Evolutionary conservation across 2,329 filamentous ascomycete species (phyloP), one percentile per base, ranked within the genome.

Genomic region (Colletotrichum filicis): DNA sequence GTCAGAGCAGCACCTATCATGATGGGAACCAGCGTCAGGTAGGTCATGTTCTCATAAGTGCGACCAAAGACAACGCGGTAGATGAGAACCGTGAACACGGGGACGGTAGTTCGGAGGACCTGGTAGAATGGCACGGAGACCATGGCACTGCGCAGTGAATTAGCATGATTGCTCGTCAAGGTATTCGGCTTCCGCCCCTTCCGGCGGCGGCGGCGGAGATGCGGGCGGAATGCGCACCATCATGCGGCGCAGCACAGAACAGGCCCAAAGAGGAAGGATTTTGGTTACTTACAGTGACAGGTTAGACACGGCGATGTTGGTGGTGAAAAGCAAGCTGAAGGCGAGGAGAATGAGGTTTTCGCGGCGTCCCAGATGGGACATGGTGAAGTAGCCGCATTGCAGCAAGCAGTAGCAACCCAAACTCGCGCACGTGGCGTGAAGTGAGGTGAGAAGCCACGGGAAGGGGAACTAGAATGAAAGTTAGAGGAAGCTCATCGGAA

Each of bases 61-160:
- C 89, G 87, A 73, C 83, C 80, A 79, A 89, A 91, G 78, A 86
- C 85, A 63, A 89, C 77, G 64, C 88, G 87, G 83, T 90, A 91
- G 79, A 92, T 90, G 74, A 90, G 79, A 68, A 91, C 88, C 65
- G 90, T 91, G 79, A 91, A 90, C 76, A 91, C 85, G 32, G 90
- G 90, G 73, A 86, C 89, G 24, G 89, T 88, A 73, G 90, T 90
- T 75, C 90, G 87, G 80, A 92, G 87, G 71, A 91, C 89, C 79
- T 92, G 90, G 80, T 92, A 91, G 80, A 92, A 92, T 2, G 90
- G 88, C n/a, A 92, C 88, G 0, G 90, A 91, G 49, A 90, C 89
- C 85, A 90, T 86, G 73, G 83, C 84, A 49, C 79, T 81, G n/a
- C 52, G 35, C 5, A 22, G 28, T 19, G 52, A 59, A n/a, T 73